phyloP scores from a whole-genome alignment of 257 asterid species.

The Cruciata laevipes region DNA sequence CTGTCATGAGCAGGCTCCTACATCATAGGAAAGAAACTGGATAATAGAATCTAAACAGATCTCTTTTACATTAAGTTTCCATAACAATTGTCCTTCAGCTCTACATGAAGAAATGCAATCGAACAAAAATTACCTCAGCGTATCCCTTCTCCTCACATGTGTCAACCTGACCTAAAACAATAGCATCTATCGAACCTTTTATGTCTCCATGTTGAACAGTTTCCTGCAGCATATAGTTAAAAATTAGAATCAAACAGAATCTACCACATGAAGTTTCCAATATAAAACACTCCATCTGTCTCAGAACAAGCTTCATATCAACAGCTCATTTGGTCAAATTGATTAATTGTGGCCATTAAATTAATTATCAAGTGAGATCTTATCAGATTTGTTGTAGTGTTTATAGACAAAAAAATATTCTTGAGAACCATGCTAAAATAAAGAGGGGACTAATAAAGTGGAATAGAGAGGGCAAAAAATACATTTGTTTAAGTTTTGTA shows the following conservation, averaged over 20 bases:
- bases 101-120: not conserved
- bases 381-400: no score
- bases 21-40: not conserved
- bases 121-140: not conserved
- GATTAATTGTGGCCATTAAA: no score
- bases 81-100: not conserved
- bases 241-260: not conserved
- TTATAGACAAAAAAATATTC: no score
- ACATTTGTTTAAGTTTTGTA: no score
- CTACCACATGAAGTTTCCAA: not conserved
- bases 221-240: not conserved
- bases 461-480: no score
- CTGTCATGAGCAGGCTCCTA: not conserved
- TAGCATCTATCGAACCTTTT: not conserved
- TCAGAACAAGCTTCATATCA: not conserved
- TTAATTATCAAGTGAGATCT: no score
- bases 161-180: not conserved
- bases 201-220: not conserved
- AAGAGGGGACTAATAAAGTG: no score
- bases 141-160: not conserved
- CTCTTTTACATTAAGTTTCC: not conserved
- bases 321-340: no score
- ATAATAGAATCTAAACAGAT: not conserved
- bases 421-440: no score
- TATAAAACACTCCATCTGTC: not conserved